Base-by-base conservation (phyloP, 768 basidiomycete species). In the Podaxis pistillaris region DNA sequence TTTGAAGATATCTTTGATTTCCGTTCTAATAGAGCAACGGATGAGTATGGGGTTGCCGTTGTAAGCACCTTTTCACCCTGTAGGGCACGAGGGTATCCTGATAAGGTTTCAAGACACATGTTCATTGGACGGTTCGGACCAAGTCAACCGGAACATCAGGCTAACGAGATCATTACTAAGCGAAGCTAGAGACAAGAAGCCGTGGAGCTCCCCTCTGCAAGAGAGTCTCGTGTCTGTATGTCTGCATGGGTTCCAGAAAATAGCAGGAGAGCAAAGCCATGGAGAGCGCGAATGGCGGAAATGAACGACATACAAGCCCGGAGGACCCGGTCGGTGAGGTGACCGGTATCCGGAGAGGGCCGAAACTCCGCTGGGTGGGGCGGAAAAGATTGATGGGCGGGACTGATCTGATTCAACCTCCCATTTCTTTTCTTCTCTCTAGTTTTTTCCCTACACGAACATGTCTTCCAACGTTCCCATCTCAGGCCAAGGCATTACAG, bases 391-490 rank as follows among this genome's bases (percentile, higher is more conserved):
- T 65, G 63, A 56, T 49, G 37, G 59, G 60, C 58, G 6, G 44
- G 40, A 22, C 60, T 28, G 54, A 57, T 60, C 51, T 62, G 46
- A 36, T 54, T 47, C 3, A 30, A 13, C 51, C 51, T 60, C 33
- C 47, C 57, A 50, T 67, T 64, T 65, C 58, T 57, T 65, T 64
- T 33, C 55, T 54, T 38, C 22, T 36, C 50, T 54, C 56, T 38
- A 44, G 40, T 46, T 55, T 66, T 58, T 65, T 59, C 56, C 63
- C 57, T 41, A 60, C 38, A 15, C 36, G 44, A 69, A 58, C 59
- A 92, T 92, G 90, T 88, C 88, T 53, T 83, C 83, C 71, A 87
- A 80, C 71, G 74, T 92, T 58, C 84, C 86, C 69, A 91, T 92
- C 73, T 75, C 79, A 30, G 72, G 76, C 19, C 62, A 63, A 60